Evolutionary conservation across 2,329 filamentous ascomycete genomes (phyloP), one percentile per base, ranked within the genome.

Genomic region (Orbilia javanica): DNA sequence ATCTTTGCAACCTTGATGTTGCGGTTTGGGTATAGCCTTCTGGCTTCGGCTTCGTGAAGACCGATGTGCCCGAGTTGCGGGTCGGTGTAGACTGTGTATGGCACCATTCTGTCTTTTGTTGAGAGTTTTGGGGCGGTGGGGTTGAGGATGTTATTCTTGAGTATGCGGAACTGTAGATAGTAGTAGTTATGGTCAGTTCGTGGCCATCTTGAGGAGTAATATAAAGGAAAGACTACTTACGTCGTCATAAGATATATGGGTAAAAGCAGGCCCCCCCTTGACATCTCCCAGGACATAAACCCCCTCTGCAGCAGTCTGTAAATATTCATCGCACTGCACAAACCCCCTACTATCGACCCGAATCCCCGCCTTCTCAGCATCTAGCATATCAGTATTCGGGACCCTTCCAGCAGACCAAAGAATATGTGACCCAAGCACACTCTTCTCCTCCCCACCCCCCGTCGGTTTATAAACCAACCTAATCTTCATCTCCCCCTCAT

Each of bases 221-320:
- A 11, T 25, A 20, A 7, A 4, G 8, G 1, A n/a, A 8, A n/a
- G 22, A n/a, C 27, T 25, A 70, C 72, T 76, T 20, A 76, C 72
- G 82, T 88, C 87, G 81, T 89, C 87, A 82, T 88, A 88, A 2
- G 86, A 87, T 79, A 89, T 85, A 82, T 89, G 87, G 1, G 87
- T 88, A 81, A 89, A 88, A 13, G 86, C 86, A 5, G 87, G 86
- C 0, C 85, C 85, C 52, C 87, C 87, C 68, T 88, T 87, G 60
- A 86, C 85, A 79, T 89, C 87, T 36, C 88, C 87, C 1, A 88
- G 80, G 0, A 85, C 87, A 79, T 86, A 88, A 20, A 88, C 82
- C 48, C 83, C 84, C 0, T 83, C 78, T 0, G 83, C 83, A 20
- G 82, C 84, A 0, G 87, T 88, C 55, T 84, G 82, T 3, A 88